A percentile compares a stretch with the other conserved stretches of the same genome.
These are phyloP conservation scores for Arctium minus DNA, from an alignment of 129 eudicot genomes.

Conservation along the genomic window DNA sequence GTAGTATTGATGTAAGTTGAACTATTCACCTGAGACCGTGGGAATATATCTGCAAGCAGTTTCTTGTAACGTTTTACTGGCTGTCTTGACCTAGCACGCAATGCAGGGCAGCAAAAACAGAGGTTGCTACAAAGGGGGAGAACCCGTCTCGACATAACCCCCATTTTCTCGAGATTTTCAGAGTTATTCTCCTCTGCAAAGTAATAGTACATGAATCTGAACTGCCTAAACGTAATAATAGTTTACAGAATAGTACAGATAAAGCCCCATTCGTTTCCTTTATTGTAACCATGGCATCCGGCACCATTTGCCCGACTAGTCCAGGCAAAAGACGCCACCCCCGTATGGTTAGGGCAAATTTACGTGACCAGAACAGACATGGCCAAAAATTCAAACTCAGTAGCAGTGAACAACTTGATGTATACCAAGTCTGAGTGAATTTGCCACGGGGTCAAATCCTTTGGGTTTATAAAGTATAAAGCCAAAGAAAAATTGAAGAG, in stretches of 20 bases:
- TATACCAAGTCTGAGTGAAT: neutral
- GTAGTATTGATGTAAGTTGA: neutral
- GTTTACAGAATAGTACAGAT: too few relatives aligned
- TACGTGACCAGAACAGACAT: too few relatives aligned
- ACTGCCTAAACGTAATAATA: neutral
- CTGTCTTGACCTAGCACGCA: constrained; percentile 79
- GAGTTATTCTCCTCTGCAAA: constrained; percentile 27
- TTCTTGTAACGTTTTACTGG: constrained; percentile 77
- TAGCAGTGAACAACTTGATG: neutral
- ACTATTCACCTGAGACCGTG: constrained; percentile 60
- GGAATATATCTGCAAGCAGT: constrained; percentile 68
- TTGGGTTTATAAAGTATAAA: neutral
- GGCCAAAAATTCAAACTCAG: neutral
- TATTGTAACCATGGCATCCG: neutral
- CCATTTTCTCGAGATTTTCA: constrained; percentile 38
- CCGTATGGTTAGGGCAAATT: neutral
- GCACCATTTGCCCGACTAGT: neutral
- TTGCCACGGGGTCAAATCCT: neutral
- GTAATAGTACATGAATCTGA: neutral
- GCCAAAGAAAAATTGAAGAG: neutral
- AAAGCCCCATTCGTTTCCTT: too few relatives aligned
- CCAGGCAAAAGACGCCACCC: neutral
- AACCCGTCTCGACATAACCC: constrained; percentile 80
- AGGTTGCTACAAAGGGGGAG: constrained; percentile 66
- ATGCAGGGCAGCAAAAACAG: constrained; percentile 70